These are phyloP conservation scores for Phialophora tarda DNA, from an alignment of 2,329 filamentous ascomycete genomes.

Conservation along the genomic window DNA sequence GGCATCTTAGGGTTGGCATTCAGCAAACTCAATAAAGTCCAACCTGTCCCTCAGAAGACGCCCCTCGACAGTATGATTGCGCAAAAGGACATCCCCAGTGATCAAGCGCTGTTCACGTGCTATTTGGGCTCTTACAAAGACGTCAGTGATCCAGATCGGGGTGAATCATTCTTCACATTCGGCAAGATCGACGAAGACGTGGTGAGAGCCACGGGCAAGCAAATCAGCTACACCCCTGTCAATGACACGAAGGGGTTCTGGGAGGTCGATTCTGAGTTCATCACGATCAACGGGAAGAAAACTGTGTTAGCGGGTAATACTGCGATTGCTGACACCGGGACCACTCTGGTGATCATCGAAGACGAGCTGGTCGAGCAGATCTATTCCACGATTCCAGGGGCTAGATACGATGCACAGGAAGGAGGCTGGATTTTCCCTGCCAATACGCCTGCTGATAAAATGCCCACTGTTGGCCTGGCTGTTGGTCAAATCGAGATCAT, in stretches of 20 bases:
- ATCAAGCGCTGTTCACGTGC: conserved; percentile 66
- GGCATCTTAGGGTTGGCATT: conserved; percentile 66
- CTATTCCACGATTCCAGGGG: conserved; percentile 68
- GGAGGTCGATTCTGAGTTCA: conserved; percentile 65
- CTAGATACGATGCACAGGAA: conserved; percentile 60
- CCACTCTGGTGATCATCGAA: conserved; percentile 68
- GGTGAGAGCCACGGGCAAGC: conserved; percentile 58
- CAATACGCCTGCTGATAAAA: conserved; percentile 55
- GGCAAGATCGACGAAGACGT: conserved; percentile 72
- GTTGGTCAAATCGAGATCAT: conserved; percentile 66
- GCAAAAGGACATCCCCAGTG: conserved; percentile 60
- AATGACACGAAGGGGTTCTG: conserved; percentile 72
- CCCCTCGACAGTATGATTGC: conserved; percentile 73
- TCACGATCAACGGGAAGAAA: conserved; percentile 62
- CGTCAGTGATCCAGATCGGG: conserved; percentile 49
- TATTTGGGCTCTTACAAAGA: conserved; percentile 66
- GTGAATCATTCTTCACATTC: conserved; percentile 72
- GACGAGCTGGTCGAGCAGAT: conserved; percentile 66
- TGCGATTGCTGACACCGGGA: conserved; percentile 74
- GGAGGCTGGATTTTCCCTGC: conserved; percentile 71
- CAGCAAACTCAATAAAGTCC: conserved; percentile 67
- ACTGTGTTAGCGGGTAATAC: conserved; percentile 62
- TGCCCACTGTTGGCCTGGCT: conserved; percentile 67
- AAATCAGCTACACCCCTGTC: conserved; percentile 65
- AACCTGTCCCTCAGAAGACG: conserved; percentile 61